Evolutionary conservation across 805 yeast genomes (phyloP), one percentile per base, ranked within the genome.

Genomic region (Phaffomyces thermotolerans): DNA sequence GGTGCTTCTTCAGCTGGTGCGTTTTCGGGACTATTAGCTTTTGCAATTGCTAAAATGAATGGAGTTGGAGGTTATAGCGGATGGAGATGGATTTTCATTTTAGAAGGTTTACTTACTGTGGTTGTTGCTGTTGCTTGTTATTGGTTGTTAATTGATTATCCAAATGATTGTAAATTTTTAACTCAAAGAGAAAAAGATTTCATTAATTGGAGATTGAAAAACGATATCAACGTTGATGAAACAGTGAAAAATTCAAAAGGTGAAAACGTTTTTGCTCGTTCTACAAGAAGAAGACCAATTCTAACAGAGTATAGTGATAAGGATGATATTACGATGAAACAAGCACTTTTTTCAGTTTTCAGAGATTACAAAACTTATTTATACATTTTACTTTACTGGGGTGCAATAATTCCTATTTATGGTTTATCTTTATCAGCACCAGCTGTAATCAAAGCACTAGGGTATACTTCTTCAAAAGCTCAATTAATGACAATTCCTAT

Each of bases 1-100:
- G 69, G 68, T 22, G 69, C 64, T 8, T 61, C 71, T 40, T 56
- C 54, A 39, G 70, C 78, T 20, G 78, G 80, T 38, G 70, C 71
- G 4, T 62, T 60, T 62, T 57, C 74, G 69, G 56, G 67, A 56
- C 48, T 64, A 57, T 50, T 77, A 59, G 68, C 74, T 2, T 67
- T 58, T 49, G 69, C 62, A 6, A 63, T 65, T 42, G 56, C 59
- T n/a, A 56, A 56, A 27, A 51, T 65, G 51, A 54, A 55, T 39
- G 54, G 59, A 57, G 66, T 41, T 15, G 65, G 64, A 7, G 62
- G 63, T 1, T 51, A 68, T 61, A 53, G 67, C 63, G 49, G 73
- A 4, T 72, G 77, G 76, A 63, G 69, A 52, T 61, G 66, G 46
- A 56, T 72, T n/a, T 69, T 68, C 52, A 61, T 73, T 18, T 56